phyloP scores from a whole-genome alignment of 2,329 filamentous ascomycete genomes.

The Beauveria asiatica region DNA sequence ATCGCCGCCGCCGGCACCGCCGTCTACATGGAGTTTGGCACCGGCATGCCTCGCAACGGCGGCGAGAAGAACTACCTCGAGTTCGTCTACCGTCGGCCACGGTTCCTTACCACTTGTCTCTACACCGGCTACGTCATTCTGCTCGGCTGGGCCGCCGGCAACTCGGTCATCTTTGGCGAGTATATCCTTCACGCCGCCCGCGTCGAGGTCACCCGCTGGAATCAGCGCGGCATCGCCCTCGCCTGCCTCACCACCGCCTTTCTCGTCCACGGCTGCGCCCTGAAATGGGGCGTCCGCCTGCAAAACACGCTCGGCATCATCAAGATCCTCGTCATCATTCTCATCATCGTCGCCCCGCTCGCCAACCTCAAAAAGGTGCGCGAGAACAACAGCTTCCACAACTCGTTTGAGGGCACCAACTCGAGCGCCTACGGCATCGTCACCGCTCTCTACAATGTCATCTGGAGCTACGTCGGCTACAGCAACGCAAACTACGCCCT shows the following conservation, averaged over 20 bases:
- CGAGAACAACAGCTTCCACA: conserved; percentile 50
- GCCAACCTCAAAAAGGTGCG: conserved; percentile 52
- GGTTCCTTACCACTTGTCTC: conserved; percentile 51
- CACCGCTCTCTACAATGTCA: conserved; percentile 64
- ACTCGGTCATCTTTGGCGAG: conserved; percentile 62
- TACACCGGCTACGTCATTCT: conserved; percentile 55
- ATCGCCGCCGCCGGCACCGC: conserved; percentile 54
- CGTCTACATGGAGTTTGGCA: conserved; percentile 60
- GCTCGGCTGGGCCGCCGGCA: conserved; percentile 57
- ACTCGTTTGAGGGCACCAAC: conserved; percentile 58
- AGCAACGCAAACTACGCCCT: conserved; percentile 60
- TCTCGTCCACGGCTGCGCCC: conserved; percentile 52
- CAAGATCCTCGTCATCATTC: conserved; percentile 56
- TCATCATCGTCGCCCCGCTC: conserved; percentile 57
- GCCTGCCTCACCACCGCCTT: conserved; percentile 58
- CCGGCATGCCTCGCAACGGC: conserved; percentile 54
- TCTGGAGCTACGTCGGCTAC: conserved; percentile 63
- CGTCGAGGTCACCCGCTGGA: conserved; percentile 55
- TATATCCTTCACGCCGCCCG: conserved; percentile 60
- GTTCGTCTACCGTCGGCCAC: conserved; percentile 51
- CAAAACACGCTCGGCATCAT: conserved; percentile 58
- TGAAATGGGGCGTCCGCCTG: conserved; percentile 59
- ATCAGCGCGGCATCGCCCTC: conserved; percentile 58
- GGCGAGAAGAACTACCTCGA: conserved; percentile 63
- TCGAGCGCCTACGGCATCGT: conserved; percentile 58